Conservation (phyloP, 108 stramenopile genomes). For the Conticribra guillardii region DNA sequence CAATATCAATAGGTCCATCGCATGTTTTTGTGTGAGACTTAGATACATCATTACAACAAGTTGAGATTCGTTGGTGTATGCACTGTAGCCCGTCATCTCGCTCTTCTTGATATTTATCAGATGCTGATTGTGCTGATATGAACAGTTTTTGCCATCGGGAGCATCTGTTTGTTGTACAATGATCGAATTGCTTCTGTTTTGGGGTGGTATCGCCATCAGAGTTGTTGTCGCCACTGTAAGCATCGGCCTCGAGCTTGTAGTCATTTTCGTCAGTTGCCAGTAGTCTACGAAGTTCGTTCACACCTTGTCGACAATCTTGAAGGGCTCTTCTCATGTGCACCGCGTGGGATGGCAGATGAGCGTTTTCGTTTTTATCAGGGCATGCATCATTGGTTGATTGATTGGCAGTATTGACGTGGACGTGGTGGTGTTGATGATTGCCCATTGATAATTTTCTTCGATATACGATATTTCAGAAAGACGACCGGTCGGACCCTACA, state of each 20-base stretch:
- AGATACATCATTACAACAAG: background rate
- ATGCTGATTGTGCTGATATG: constrained; percentile 2
- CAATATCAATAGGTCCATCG: constrained; percentile 27
- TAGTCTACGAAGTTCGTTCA: constrained; percentile 13
- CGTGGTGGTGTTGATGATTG: too few relatives aligned
- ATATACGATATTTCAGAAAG: too few relatives aligned
- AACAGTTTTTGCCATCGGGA: background rate
- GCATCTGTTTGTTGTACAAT: too few relatives aligned
- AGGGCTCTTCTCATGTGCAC: constrained; percentile 13
- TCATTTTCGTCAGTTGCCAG: background rate
- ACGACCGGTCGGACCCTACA: too few relatives aligned
- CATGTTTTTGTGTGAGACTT: too few relatives aligned
- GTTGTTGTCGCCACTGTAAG: background rate
- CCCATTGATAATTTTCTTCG: too few relatives aligned
- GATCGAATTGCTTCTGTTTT: too few relatives aligned
- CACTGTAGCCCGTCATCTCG: constrained; percentile 4
- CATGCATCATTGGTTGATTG: too few relatives aligned
- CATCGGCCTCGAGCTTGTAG: background rate
- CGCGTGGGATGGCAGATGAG: constrained; percentile 19
- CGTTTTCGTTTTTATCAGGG: too few relatives aligned
- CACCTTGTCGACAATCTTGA: constrained; percentile 10
- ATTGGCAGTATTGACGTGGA: too few relatives aligned
- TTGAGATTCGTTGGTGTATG: background rate
- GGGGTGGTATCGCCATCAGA: too few relatives aligned
- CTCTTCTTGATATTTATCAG: background rate